phyloP scores from a whole-genome alignment of 768 basidiomycete species.

The Chalciporus pseudorubinellus region DNA sequence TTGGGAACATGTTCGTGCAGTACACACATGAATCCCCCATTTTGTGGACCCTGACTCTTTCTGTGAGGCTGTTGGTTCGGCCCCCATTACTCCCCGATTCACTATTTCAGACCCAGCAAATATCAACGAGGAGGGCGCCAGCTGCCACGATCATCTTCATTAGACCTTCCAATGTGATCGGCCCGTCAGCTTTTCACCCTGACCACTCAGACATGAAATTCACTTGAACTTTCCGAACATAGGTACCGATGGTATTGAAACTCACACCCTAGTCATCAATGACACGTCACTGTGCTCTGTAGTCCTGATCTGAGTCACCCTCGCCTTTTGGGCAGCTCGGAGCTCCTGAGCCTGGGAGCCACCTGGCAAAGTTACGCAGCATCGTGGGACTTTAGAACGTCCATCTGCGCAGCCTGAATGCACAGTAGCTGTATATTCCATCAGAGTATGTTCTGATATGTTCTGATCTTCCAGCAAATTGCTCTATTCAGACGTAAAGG shows the following conservation, averaged over 20 bases:
- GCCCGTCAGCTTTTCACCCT: conserved; percentile 9
- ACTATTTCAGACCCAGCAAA: background rate
- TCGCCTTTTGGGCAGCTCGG: too few species aligned
- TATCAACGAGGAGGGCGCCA: conserved; percentile 16
- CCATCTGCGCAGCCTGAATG: background rate
- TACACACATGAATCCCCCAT: background rate
- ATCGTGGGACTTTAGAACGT: background rate
- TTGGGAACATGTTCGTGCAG: background rate
- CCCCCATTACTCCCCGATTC: background rate
- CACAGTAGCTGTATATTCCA: background rate
- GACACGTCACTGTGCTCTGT: too few species aligned
- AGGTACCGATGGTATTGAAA: background rate
- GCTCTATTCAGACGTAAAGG: background rate
- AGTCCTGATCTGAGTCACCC: too few species aligned
- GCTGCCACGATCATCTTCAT: conserved; percentile 26
- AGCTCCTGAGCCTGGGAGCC: too few species aligned
- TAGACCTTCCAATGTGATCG: conserved; percentile 22
- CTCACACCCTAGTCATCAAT: too few species aligned
- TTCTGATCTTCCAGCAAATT: background rate
- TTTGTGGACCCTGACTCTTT: background rate
- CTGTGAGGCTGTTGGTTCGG: background rate
- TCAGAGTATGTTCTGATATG: background rate
- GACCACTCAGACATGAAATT: too few species aligned
- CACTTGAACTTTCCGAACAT: background rate
- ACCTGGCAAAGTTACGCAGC: background rate